A percentile compares a stretch with the other conserved stretches of the same genome.
Conservation (phyloP, 768 basidiomycete species). For the Phallus indusiatus region DNA sequence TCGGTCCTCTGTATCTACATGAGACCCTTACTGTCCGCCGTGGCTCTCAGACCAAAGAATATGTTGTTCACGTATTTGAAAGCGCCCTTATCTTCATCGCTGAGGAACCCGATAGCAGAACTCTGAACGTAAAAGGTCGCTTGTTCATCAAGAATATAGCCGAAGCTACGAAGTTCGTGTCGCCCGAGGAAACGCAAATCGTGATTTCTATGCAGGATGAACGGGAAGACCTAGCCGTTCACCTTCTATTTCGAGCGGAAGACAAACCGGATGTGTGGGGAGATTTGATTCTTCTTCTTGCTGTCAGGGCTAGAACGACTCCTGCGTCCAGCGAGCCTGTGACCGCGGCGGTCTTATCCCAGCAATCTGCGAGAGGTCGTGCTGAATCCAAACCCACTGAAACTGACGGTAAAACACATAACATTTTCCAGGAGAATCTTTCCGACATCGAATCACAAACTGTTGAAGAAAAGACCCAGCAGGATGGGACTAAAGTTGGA, state of each 20-base stretch:
- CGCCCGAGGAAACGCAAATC: neutral
- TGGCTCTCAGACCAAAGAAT: neutral
- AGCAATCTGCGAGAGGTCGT: neutral
- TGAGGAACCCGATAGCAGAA: neutral
- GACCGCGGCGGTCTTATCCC: neutral
- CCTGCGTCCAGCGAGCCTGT: too few relatives aligned
- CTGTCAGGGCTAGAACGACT: too few relatives aligned
- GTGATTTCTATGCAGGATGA: neutral
- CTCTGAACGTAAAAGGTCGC: neutral
- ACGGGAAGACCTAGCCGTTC: neutral
- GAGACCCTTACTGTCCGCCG: neutral
- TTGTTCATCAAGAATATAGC: neutral
- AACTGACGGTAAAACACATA: neutral
- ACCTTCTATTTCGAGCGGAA: too few relatives aligned
- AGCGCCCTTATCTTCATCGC: neutral
- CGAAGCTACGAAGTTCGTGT: neutral
- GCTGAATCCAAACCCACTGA: neutral
- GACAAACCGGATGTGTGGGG: too few relatives aligned
- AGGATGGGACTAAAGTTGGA: neutral
- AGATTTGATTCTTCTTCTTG: too few relatives aligned
- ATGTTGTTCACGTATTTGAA: neutral
- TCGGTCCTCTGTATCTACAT: neutral
- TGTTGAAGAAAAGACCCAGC: neutral
- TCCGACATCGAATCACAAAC: neutral
- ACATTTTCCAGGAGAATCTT: neutral